Base-by-base conservation (phyloP, 495 filamentous ascomycete species). In the Schizothecium vesticola region DNA sequence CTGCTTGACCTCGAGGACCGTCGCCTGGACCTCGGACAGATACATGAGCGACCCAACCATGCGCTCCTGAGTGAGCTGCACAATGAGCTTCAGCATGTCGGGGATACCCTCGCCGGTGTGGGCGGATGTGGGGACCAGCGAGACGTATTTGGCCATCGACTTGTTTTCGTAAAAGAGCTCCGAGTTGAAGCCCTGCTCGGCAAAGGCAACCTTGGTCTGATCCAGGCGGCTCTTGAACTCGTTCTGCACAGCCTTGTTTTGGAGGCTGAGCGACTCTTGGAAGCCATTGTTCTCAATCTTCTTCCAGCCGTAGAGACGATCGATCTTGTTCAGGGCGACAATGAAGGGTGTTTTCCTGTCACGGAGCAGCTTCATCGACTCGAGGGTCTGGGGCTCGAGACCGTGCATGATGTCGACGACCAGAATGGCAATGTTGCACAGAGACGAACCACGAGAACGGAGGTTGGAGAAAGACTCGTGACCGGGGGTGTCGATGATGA, bases 401-500 rank as follows among this genome's bases (percentile, higher is more conserved):
- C 96, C 96, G 85, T 99, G 96, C 96, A 99, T 99, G 75, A 99
- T 99, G 85, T 99, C 96, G 71, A 99, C 94, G 24, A 99, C 96
- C 68, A 99, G 83, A 77, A 99, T 99, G 74, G 96, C 96, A 80
- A 99, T 98, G 82, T 99, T 99, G 79, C 96, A 99, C 62, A 99
- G 89, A 59, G 93, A 97, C 55, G 94, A 97, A 79, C 96, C 96
- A 81, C 96, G 86, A 66, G 93, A 97, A 67, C 96, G 91, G 68
- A 99, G 79, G 81, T 99, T 99, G 65, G 94, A 96, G 87, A 99
- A 99, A 72, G 95, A 98, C 85, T 99, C 96, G 92, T 99, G 96
- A 83, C 96, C 96, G 73, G 96, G 96, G 8, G 96, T 99, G 83
- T 99, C 96, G 75, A 99, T 99, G 70, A 99, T 89, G 70, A 99